Conservation (phyloP, 352 stramenopile genomes). For the Phytophthora fragariaefolia region DNA sequence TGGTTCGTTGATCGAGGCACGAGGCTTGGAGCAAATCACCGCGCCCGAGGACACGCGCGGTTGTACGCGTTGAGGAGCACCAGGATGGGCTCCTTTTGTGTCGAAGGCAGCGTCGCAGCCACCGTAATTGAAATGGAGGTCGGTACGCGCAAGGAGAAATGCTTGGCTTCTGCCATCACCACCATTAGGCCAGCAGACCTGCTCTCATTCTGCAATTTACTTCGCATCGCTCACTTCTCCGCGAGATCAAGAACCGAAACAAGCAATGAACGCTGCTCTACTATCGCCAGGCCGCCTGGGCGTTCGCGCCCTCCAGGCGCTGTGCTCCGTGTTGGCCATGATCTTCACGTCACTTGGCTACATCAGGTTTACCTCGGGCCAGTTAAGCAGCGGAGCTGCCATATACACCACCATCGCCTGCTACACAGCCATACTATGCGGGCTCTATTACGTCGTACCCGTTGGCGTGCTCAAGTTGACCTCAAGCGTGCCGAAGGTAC, state of each 20-base stretch:
- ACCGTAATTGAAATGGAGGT: constrained; percentile 19
- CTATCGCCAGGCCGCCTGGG: constrained; percentile 28
- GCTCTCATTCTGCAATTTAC: constrained; percentile 34
- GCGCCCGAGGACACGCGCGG: constrained; percentile 24
- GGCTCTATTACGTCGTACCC: constrained; percentile 45
- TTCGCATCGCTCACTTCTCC: constrained; percentile 16
- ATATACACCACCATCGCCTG: constrained; percentile 48
- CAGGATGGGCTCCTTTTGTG: constrained; percentile 11
- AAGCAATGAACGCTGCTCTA: constrained; percentile 16
- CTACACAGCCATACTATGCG: constrained; percentile 49
- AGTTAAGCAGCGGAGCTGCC: constrained; percentile 44
- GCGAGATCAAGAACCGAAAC: neutral
- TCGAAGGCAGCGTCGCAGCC: constrained; percentile 14
- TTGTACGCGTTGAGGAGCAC: constrained; percentile 19
- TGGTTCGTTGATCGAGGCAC: constrained; percentile 19
- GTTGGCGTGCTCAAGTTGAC: constrained; percentile 35
- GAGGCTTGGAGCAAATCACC: constrained; percentile 34
- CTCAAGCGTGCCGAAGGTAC: constrained; percentile 27
- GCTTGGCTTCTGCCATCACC: neutral
- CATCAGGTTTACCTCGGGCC: constrained; percentile 47
- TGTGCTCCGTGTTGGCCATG: constrained; percentile 42
- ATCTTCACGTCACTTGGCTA: constrained; percentile 58
- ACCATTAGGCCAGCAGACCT: neutral
- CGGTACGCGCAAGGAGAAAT: neutral
- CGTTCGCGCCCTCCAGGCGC: constrained; percentile 39